Evolutionary conservation across 225 moss, liverwort and hornwort species (phyloP).

Genomic region (Climacium dendroides): DNA sequence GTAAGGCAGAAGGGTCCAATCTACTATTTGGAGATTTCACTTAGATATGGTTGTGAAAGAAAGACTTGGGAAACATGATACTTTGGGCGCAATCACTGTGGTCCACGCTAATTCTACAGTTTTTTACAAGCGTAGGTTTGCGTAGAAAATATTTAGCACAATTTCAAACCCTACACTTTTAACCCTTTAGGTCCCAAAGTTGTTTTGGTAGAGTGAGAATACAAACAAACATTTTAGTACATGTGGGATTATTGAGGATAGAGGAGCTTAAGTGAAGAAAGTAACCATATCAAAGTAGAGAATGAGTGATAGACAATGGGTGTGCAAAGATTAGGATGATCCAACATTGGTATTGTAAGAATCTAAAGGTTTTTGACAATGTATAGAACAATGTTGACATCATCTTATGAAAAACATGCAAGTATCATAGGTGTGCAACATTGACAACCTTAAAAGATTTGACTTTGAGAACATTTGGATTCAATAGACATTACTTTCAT

Average conservation of each 20-base stretch:
- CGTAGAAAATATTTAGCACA: background rate
- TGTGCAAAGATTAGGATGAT: background rate
- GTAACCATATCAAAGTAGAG: no score
- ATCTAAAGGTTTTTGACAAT: background rate
- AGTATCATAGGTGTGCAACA: accelerated
- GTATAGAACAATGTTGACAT: background rate
- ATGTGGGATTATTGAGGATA: background rate
- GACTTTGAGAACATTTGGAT: background rate
- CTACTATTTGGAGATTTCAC: background rate
- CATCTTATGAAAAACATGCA: accelerated
- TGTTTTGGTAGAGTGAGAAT: background rate
- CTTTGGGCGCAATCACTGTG: background rate
- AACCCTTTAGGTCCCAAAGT: no score
- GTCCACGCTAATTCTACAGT: background rate
- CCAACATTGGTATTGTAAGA: accelerated
- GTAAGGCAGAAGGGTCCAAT: background rate
- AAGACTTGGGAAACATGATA: background rate
- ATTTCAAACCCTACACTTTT: background rate
- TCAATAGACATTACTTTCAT: background rate
- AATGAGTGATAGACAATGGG: accelerated
- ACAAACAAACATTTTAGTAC: background rate
- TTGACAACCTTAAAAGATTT: background rate
- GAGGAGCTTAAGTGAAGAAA: background rate
- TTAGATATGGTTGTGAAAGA: background rate
- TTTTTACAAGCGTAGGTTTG: background rate